These are phyloP conservation scores for Fusarium poae DNA, from an alignment of 2,329 filamentous ascomycete genomes.

Conservation along the genomic window DNA sequence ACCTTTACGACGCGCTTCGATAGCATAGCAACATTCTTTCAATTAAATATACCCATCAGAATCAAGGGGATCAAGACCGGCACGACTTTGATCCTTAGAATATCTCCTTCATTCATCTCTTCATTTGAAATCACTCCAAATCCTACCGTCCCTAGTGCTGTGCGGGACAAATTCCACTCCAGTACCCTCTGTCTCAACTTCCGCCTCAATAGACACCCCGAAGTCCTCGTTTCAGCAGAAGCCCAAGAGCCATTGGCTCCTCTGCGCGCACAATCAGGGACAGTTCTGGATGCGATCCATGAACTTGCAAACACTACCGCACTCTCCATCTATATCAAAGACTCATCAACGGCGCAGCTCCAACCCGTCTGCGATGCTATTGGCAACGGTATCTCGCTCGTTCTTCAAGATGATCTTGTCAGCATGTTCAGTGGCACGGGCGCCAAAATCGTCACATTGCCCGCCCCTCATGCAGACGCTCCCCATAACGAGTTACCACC, in stretches of 20 bases:
- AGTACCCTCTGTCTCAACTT: slow-evolving; percentile 17
- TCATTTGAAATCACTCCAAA: slow-evolving; percentile 1
- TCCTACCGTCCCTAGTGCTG: background rate
- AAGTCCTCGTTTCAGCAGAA: slow-evolving; percentile 11
- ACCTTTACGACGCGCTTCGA: slow-evolving; percentile 27
- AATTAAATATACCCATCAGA: slow-evolving; percentile 21
- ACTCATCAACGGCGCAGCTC: slow-evolving; percentile 7
- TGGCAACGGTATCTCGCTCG: background rate
- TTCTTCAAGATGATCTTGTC: slow-evolving; percentile 8
- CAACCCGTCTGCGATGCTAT: slow-evolving; percentile 10
- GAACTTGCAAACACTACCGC: slow-evolving; percentile 9
- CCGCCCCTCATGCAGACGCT: background rate
- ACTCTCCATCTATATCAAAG: slow-evolving; percentile 19
- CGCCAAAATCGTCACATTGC: slow-evolving; percentile 18
- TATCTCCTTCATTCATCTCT: slow-evolving; percentile 8
- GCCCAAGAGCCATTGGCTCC: slow-evolving; percentile 25
- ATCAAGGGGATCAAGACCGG: slow-evolving; percentile 23
- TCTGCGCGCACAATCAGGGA: slow-evolving; percentile 17
- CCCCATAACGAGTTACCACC: background rate
- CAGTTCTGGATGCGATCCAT: slow-evolving; percentile 29
- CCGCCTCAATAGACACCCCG: slow-evolving; percentile 4
- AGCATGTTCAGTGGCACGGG: slow-evolving; percentile 24
- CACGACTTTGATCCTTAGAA: slow-evolving; percentile 2
- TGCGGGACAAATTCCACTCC: slow-evolving; percentile 10
- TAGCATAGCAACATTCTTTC: slow-evolving; percentile 7